Evolutionary conservation across 352 stramenopile genomes (phyloP).

Genomic region (Phytophthora tentaculata): DNA sequence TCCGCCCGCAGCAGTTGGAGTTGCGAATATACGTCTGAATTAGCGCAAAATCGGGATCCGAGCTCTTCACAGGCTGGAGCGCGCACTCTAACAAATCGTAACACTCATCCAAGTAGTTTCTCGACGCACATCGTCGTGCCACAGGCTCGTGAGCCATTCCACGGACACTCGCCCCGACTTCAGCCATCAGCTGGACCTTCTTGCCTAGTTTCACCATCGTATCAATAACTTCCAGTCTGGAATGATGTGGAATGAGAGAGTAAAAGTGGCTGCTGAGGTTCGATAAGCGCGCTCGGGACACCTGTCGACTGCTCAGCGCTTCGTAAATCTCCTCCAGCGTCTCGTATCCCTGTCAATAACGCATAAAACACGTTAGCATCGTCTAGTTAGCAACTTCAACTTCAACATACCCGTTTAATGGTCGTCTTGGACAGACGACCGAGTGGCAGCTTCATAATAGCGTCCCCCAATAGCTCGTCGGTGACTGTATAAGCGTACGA

Average conservation of each 20-base stretch:
- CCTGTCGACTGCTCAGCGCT: slow-evolving; percentile 48
- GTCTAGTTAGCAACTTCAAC: too few relatives aligned
- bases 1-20: slow-evolving; percentile 70
- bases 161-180: slow-evolving; percentile 51
- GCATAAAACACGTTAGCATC: slow-evolving; percentile 10
- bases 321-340: slow-evolving; percentile 68
- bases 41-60: slow-evolving; percentile 55
- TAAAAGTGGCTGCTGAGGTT: slow-evolving; percentile 73
- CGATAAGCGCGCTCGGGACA: slow-evolving; percentile 44
- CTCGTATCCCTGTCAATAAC: slow-evolving; percentile 55
- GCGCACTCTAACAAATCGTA: slow-evolving; percentile 61
- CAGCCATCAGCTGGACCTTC: slow-evolving; percentile 64
- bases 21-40: slow-evolving; percentile 77
- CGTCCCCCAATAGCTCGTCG: slow-evolving; percentile 47
- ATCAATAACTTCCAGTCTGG: slow-evolving; percentile 60
- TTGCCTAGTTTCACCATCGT: slow-evolving; percentile 73
- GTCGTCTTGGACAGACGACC: slow-evolving; percentile 62
- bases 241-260: slow-evolving; percentile 67
- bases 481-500: slow-evolving; percentile 46
- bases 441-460: slow-evolving; percentile 56
- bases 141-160: slow-evolving; percentile 50
- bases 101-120: slow-evolving; percentile 71
- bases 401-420: slow-evolving; percentile 54
- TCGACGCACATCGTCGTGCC: slow-evolving; percentile 42
- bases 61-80: slow-evolving; percentile 49